Percentiles rank a stretch among this genome's conserved stretches.
Conservation (phyloP, 2,329 filamentous ascomycete genomes). For the Trichoderma sp. region DNA sequence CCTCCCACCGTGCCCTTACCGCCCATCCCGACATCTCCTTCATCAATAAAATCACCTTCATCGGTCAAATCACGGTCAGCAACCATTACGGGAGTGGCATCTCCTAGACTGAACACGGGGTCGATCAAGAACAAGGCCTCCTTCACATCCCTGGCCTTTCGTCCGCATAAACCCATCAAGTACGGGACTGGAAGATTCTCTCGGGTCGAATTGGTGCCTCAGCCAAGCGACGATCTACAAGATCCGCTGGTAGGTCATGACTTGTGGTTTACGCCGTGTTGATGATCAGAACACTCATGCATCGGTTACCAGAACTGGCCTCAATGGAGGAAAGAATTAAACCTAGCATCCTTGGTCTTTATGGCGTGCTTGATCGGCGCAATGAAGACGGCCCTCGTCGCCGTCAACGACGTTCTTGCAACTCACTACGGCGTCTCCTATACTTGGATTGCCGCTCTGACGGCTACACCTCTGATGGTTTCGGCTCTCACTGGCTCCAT, state of each 20-base stretch:
- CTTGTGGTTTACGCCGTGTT: no score
- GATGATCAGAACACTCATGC: no score
- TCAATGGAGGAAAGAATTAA: constrained; percentile 54
- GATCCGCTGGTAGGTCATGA: constrained; percentile 54
- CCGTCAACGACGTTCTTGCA: constrained; percentile 50
- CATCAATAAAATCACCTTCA: constrained; percentile 16
- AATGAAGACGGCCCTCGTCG: constrained; percentile 59
- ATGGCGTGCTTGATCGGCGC: constrained; percentile 51
- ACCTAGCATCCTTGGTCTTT: constrained; percentile 51
- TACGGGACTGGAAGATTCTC: constrained; percentile 50
- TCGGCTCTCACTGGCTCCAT: constrained; percentile 50
- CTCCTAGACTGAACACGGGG: neutral
- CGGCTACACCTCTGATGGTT: constrained; percentile 55
- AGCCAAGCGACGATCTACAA: constrained; percentile 56
- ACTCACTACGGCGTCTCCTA: constrained; percentile 50
- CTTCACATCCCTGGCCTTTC: constrained; percentile 27
- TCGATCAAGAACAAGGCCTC: constrained; percentile 27
- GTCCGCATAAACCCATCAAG: constrained; percentile 45
- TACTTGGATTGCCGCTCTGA: constrained; percentile 52
- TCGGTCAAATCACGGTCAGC: constrained; percentile 17
- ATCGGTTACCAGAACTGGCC: constrained; percentile 55
- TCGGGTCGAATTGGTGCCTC: constrained; percentile 53
- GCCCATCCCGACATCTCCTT: constrained; percentile 19
- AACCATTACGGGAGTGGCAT: constrained; percentile 8
- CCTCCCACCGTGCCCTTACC: constrained; percentile 26